A percentile compares a stretch with the other conserved stretches of the same genome.
Evolutionary conservation across 331 rosid species (phyloP).

Genomic region (Telfairia occidentalis): DNA sequence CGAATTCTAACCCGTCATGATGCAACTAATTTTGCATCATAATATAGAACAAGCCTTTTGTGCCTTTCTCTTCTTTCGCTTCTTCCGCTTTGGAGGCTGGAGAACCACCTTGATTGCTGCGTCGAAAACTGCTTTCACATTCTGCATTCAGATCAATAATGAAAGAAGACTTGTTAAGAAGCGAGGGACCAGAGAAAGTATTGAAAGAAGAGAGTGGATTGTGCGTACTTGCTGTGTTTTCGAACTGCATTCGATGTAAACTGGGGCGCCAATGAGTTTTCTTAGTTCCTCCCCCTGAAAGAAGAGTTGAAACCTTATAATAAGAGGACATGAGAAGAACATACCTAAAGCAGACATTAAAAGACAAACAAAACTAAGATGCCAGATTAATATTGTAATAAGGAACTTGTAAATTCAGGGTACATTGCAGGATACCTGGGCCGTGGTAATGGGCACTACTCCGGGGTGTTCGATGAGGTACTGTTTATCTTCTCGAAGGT

Average conservation of each 20-base stretch:
- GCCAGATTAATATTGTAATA: neutral
- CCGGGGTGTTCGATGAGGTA: constrained; percentile 80
- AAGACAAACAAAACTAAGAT: neutral
- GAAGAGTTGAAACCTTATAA: constrained; percentile 8
- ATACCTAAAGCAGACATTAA: neutral
- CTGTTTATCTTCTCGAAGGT: constrained; percentile 85
- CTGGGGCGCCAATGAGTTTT: constrained; percentile 74
- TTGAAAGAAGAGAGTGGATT: constrained; percentile 8
- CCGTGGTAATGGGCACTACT: constrained; percentile 77
- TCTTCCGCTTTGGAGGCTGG: constrained; percentile 84
- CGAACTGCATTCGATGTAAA: constrained; percentile 88
- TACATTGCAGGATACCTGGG: constrained; percentile 45
- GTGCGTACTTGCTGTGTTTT: constrained; percentile 79
- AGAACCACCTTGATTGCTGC: constrained; percentile 92
- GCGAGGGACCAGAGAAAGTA: neutral
- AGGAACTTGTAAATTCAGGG: neutral
- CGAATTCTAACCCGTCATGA: neutral
- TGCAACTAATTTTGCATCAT: constrained; percentile 27
- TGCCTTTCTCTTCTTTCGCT: constrained; percentile 64
- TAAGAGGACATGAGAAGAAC: constrained; percentile 4
- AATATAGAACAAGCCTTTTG: constrained; percentile 70
- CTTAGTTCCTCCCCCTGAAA: constrained; percentile 83
- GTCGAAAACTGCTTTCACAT: constrained; percentile 92
- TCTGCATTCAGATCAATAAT: constrained; percentile 35
- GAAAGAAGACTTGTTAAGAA: neutral